Percentiles rank a stretch among this genome's conserved stretches.
These are phyloP conservation scores for Plantago major DNA, from an alignment of 257 asterid genomes.

Conservation along the genomic window DNA sequence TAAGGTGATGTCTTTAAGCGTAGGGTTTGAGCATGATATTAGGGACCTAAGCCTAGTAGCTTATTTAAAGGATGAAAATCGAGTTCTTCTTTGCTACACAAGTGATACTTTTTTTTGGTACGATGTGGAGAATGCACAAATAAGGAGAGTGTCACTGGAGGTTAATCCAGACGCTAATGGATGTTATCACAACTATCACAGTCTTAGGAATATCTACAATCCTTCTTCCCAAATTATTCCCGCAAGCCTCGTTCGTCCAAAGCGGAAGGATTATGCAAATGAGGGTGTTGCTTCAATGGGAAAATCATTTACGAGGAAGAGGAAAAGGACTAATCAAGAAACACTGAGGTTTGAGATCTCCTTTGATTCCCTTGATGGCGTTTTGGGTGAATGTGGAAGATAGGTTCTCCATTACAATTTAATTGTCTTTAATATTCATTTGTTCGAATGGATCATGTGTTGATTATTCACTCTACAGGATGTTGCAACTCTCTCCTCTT, in stretches of 20 bases:
- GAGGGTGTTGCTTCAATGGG: neutral
- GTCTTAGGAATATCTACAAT: neutral
- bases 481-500: too few relatives aligned
- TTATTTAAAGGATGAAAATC: conserved; percentile 14
- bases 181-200: neutral
- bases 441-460: too few relatives aligned
- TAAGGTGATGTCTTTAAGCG: conserved; percentile 10
- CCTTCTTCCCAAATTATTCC: neutral
- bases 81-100: conserved; percentile 1
- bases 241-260: conserved; percentile 14
- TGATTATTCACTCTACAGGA: too few relatives aligned
- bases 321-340: neutral
- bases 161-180: neutral
- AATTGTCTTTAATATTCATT: too few relatives aligned
- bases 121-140: conserved; percentile 9
- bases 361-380: too few relatives aligned
- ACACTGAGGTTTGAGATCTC: too few relatives aligned
- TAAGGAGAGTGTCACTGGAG: neutral
- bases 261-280: neutral
- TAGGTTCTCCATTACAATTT: too few relatives aligned
- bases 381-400: too few relatives aligned
- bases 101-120: neutral
- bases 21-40: neutral
- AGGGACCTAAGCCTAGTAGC: conserved; percentile 8
- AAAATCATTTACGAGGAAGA: conserved; percentile 8